A percentile compares a stretch with the other conserved stretches of the same genome.
Conservation (phyloP, 108 stramenopile species). For the Nannochloropsis oceanica region DNA sequence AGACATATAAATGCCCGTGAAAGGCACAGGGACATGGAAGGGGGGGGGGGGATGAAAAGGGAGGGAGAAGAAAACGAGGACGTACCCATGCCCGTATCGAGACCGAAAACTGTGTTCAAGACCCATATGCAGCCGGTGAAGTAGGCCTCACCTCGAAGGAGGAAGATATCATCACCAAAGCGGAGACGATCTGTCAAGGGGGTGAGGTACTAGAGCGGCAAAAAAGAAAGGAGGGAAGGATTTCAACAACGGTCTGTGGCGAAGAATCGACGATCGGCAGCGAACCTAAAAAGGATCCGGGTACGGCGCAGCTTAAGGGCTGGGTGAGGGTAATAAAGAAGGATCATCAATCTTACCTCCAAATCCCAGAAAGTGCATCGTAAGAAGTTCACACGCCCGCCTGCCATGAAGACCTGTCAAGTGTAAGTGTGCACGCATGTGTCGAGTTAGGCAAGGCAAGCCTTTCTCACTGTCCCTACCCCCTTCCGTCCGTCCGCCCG, state of each 20-base stretch:
- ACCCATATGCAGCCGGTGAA: background rate
- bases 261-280: background rate
- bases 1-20: no score
- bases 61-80: background rate
- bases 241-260: background rate
- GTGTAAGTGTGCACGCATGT: background rate
- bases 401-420: background rate
- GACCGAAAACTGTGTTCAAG: background rate
- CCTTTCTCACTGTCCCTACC: no score
- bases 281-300: background rate
- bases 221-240: background rate
- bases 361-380: background rate
- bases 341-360: background rate
- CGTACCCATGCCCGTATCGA: background rate
- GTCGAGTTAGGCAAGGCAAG: background rate
- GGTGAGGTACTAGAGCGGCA: background rate
- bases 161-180: background rate
- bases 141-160: background rate
- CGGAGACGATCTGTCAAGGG: background rate
- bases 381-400: background rate
- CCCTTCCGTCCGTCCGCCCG: no score
- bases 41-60: no score
- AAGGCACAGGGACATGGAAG: no score
- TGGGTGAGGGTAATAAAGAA: background rate
- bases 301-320: background rate